Evolutionary conservation across 495 filamentous ascomycete genomes (phyloP), one percentile per base, ranked within the genome.

Genomic region (Penicillium psychrofluorescens): DNA sequence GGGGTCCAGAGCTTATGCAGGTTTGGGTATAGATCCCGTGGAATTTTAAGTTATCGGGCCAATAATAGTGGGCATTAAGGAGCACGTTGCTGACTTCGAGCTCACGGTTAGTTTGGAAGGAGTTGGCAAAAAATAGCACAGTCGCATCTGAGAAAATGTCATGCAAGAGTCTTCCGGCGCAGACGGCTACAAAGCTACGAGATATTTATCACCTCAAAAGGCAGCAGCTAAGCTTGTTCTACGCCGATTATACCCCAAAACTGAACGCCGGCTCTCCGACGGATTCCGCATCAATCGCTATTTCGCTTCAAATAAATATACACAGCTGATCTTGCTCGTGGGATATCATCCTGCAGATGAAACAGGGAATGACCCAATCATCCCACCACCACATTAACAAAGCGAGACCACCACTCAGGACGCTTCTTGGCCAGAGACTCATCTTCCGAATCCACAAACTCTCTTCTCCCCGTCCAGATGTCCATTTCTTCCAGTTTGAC

Each of bases 401-500:
- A 28, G 32, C 41, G 51, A 22, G 38, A 33, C 49, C 43, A 56
- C 57, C 53, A 59, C 3, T 31, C 36, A 15, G 7, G 32, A 4
- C 38, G 10, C 33, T 45, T 38, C 11, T 53, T 41, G 12, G 15
- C 29, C 8, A 22, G 29, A 54, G 36, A 29, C 8, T 36, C 39
- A 38, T 53, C 53, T 9, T 46, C 44, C 0, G 39, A 40, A 11
- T 48, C 47, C 4, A 22, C 49, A 16, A 51, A 45, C 34, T 71
- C 67, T 15, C 78, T 67, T 33, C 79, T 65, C 0, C 81, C 79
- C 0, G 73, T 76, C 54, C 71, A 74, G 27, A 83, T 68, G 61
- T 85, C 80, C 44, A 83, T 72, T 40, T 83, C 79, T 13, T 72
- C 56, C 6, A 75, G 38, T 22, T 58, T 54, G 38, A 77, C 72